These are phyloP conservation scores for Candida fluviatilis DNA, from an alignment of 805 yeast species.

Conservation along the genomic window DNA sequence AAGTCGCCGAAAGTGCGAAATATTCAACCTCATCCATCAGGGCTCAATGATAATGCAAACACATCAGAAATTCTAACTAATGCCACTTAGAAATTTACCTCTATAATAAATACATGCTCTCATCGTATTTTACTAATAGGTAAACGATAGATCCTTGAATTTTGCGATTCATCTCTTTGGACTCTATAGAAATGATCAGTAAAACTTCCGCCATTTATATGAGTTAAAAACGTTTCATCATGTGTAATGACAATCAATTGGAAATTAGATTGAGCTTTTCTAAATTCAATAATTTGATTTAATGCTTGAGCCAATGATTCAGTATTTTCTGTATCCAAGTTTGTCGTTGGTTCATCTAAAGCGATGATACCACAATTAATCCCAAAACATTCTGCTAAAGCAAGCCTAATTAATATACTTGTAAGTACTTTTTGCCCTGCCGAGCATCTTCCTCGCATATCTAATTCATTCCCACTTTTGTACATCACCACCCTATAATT, in stretches of 20 bases:
- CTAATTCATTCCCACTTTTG: conserved; percentile 86
- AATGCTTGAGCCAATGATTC: conserved; percentile 83
- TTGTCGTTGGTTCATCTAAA: conserved; percentile 96
- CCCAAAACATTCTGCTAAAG: conserved; percentile 94
- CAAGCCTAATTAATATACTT: conserved; percentile 83
- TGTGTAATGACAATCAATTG: conserved; percentile 95
- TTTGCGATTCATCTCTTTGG: conserved; percentile 74
- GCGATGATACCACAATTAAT: conserved; percentile 93
- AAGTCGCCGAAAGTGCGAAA: background rate
- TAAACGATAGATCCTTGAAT: conserved; percentile 61
- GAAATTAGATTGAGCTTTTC: conserved; percentile 80
- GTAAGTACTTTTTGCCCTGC: conserved; percentile 98
- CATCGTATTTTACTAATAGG: conserved; percentile 39
- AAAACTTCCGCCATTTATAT: conserved; percentile 80
- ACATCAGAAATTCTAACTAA: no score
- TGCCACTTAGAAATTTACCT: no score
- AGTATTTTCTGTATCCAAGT: conserved; percentile 83
- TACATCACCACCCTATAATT: conserved; percentile 94
- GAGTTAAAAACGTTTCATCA: conserved; percentile 83
- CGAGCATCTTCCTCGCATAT: conserved; percentile 97
- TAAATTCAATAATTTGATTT: conserved; percentile 64
- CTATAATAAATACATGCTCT: conserved; percentile 8
- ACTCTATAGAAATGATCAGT: conserved; percentile 86
- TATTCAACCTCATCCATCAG: no score
- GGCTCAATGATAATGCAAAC: no score